Base-by-base conservation (phyloP, 148 eudicot species). In the Rhododendron molle region DNA sequence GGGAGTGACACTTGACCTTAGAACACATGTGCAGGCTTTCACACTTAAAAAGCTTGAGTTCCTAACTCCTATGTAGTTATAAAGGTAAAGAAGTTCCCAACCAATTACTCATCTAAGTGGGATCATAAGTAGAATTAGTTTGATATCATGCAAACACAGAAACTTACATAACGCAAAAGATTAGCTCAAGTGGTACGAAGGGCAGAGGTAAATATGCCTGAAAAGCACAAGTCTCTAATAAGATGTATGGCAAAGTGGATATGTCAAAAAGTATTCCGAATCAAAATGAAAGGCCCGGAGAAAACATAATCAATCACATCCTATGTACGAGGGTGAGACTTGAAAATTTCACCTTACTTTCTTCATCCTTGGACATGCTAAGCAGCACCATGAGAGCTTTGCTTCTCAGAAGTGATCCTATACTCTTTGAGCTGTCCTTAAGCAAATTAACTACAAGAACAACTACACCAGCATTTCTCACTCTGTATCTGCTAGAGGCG, bases 311-410 rank as follows among this genome's bases (percentile, higher is more conserved):
- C 15, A 81, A 60, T 77, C 44, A 72, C 34, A 67, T 67, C 9
- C 47, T 44, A 13, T 82, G 21, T 23, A 82, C 43, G 0, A 23
- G n/a, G 60, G 80, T 43, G 14, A 49, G 81, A 34, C 36, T 86
- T 36, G 73, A 82, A 11, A 79, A 49, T 67, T 85, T 87, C 86
- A 93, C 96, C 96, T 91, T 92, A 83, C 93, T 93, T 69, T 93
- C 94, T 89, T 91, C 92, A 84, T 93, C 94, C 87, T 90, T 92
- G 81, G 91, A 88, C 91, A 93, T 91, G 88, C 91, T 89, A 80
- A 90, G 92, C 86, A 93, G 87, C 71, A 83, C 92, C 92, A 89
- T 86, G 6, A 93, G 90, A 87, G 92, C 91, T 87, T 93, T 93
- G 89, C 92, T 84, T 89, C 91, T 93, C 87, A 92, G 77, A 21